Base-by-base conservation (phyloP, 257 asterid species). In the Primulina huaijiensis region DNA sequence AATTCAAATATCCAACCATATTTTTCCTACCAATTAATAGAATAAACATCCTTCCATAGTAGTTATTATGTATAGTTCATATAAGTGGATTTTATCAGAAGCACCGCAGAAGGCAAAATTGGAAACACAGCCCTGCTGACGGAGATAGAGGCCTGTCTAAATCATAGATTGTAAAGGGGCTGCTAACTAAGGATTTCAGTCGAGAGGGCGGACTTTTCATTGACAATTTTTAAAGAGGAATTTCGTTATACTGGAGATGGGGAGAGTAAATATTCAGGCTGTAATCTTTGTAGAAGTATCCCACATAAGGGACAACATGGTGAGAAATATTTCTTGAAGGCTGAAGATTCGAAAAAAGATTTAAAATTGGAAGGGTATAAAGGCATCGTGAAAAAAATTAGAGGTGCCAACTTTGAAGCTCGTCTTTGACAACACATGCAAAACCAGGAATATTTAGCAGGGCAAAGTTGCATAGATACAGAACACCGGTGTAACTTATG, bases 221-320 rank as follows among this genome's bases (percentile, higher is more conserved):
- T 9, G 12, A 37, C 19, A 63, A 69, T 8, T 62, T 70, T 8
- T 58, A 14, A 7, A 38, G 64, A 50, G 23, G 20, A 16, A n/a
- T 33, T 60, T 53, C 7, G 43, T 52, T 78, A 90, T 19, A 86
- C 84, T 29, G 94, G 85, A 65, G 89, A 82, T 34, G 96, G 86
- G 4, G 95, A 86, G 60, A 93, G 92, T 56, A 84, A 74, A 71
- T 83, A 76, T 34, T 79, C 91, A 40, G 95, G 96, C 62, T 82
- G 96, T 73, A 69, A 78, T 82, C 93, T 83, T 77, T 87, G 95
- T 33, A 90, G 60, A 73, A 89, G 92, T 80, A 83, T 82, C 71
- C 99, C 97, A 65, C 99, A 90, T 59, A 86, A 84, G 69, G 94
- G 90, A 71, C 97, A 93, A n/a, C 81, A 77, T 60, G 97, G 96